A percentile compares a stretch with the other conserved stretches of the same genome.
These are phyloP conservation scores for Hygrophorus russula DNA, from an alignment of 768 basidiomycete genomes.

Conservation along the genomic window DNA sequence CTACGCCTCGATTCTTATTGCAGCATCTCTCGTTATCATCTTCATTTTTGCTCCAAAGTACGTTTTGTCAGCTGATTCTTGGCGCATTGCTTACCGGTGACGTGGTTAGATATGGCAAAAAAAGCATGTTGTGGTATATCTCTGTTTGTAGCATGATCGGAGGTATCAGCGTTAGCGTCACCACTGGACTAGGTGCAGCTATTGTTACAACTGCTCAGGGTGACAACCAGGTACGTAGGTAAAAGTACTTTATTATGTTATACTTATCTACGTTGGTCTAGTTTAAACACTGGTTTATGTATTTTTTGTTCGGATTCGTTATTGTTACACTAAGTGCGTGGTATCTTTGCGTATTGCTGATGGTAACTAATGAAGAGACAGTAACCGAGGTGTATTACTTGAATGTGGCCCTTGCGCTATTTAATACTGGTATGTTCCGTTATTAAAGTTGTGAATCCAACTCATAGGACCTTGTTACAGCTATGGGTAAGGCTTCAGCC, in stretches of 20 bases:
- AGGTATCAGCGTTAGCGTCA: slow-evolving; percentile 88
- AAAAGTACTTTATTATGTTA: background rate
- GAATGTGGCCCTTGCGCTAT: slow-evolving; percentile 90
- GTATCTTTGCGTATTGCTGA: slow-evolving; percentile 2
- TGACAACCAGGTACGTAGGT: slow-evolving; percentile 55
- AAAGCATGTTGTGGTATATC: slow-evolving; percentile 94
- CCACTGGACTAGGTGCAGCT: slow-evolving; percentile 85
- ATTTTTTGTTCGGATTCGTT: slow-evolving; percentile 79
- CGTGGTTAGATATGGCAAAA: slow-evolving; percentile 61
- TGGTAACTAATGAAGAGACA: slow-evolving; percentile 17
- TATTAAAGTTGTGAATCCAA: background rate
- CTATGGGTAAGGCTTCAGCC: slow-evolving; percentile 43
- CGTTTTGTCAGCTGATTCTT: slow-evolving; percentile 13
- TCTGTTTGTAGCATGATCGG: slow-evolving; percentile 94
- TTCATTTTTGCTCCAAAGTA: slow-evolving; percentile 76
- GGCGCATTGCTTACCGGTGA: slow-evolving; percentile 2
- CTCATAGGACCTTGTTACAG: slow-evolving; percentile 20
- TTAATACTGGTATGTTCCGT: slow-evolving; percentile 64
- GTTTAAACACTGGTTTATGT: slow-evolving; percentile 91
- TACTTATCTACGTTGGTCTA: slow-evolving; percentile 19
- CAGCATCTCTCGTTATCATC: slow-evolving; percentile 55
- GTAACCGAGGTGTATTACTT: slow-evolving; percentile 92
- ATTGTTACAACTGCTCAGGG: slow-evolving; percentile 74
- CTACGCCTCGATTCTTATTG: slow-evolving; percentile 54
- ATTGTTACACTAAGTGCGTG: slow-evolving; percentile 65